Conservation (phyloP, 2,329 filamentous ascomycete genomes). For the Colletotrichum karsti region DNA sequence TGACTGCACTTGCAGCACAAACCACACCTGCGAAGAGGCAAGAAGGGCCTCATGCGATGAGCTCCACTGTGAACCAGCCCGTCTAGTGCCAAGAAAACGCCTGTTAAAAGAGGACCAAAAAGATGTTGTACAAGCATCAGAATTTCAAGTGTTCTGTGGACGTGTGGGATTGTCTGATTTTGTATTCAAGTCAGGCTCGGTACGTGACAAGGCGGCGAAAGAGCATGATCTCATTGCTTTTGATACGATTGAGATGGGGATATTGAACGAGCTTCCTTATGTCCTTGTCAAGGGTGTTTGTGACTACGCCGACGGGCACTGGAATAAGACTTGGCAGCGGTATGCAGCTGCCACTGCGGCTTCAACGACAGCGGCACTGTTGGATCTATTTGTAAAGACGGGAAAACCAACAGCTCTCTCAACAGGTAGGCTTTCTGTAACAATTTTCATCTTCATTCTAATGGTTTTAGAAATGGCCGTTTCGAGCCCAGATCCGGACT, state of each 20-base stretch:
- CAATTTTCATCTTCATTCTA: no score
- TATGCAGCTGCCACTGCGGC: conserved; percentile 47
- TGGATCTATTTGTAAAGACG: no score
- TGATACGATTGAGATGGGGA: conserved; percentile 44
- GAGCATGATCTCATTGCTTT: conserved; percentile 38
- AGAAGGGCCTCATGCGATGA: conserved; percentile 30
- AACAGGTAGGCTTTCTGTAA: no score
- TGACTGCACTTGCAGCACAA: neutral
- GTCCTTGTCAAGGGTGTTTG: conserved; percentile 48
- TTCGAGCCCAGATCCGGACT: no score
- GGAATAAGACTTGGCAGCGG: conserved; percentile 44
- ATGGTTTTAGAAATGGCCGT: no score
- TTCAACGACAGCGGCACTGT: no score
- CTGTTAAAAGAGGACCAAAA: neutral
- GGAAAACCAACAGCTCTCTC: no score
- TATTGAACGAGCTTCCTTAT: conserved; percentile 42
- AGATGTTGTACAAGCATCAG: neutral
- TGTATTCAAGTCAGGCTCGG: conserved; percentile 47
- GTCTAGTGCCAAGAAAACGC: conserved; percentile 36
- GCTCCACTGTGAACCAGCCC: conserved; percentile 32
- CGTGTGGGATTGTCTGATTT: conserved; percentile 45
- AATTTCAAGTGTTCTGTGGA: conserved; percentile 7
- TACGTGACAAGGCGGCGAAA: conserved; percentile 43
- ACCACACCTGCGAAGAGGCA: conserved; percentile 32
- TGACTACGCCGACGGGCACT: conserved; percentile 50